Base-by-base conservation (phyloP, 805 yeast species). In the Pichia phayaonensis region DNA sequence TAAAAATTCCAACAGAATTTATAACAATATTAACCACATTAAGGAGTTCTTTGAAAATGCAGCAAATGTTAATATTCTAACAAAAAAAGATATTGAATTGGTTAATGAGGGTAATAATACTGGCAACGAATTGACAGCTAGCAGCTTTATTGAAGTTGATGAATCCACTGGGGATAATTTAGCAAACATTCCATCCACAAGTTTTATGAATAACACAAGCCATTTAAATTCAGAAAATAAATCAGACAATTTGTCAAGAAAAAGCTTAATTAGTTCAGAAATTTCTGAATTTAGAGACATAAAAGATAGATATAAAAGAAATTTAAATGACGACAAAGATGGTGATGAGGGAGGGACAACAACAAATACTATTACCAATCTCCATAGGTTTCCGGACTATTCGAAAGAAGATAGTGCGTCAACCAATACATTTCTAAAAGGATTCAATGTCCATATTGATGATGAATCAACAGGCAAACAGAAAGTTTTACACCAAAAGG, bases 21-120 rank as follows among this genome's bases (percentile, higher is more conserved):
- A 89, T 84, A 68, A 73, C 29, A 83, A 83, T 49, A 81, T 80
- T 8, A 76, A 77, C 50, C 86, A 87, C 66, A 83, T 95, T 84
- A 86, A 86, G 61, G 76, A 76, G 31, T 84, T 89, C 66, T 78
- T 88, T 58, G 95, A 89, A 47, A 64, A 64, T 51, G 66, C 67
- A 24, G 68, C 70, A 2, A 60, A 64, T 47, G 69, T 62, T 31
- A 65, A 61, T 42, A 61, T 65, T 21, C 50, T 56, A 27, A 62
- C 58, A 12, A 47, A 48, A 27, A 50, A 47, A 22, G 55, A 48
- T 42, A 26, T 52, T 23, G 44, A 44, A 4, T 10, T 46, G 10
- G 18, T 15, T 7, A 21, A 46, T 24, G 26, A 23, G 20, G 46
- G 38, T 23, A 18, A 31, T 24, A 12, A 23, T 10, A 34, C 44